These are phyloP conservation scores for Yarrowia bubula DNA, from an alignment of 805 yeast species.

Conservation along the genomic window DNA sequence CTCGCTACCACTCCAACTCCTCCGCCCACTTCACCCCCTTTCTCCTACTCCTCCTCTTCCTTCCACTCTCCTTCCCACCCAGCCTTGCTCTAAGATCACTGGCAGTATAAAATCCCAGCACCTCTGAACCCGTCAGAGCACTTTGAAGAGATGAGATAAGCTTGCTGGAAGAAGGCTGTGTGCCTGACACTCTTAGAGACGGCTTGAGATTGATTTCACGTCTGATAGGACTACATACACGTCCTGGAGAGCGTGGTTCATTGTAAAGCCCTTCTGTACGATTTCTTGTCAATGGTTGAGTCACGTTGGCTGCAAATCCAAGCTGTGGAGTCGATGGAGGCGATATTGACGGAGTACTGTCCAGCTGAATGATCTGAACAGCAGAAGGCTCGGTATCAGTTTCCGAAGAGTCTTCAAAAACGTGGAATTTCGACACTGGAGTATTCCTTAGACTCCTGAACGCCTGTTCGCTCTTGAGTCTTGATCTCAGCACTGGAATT, in stretches of 20 bases:
- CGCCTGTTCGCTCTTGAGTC: not conserved
- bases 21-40: not conserved
- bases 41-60: not conserved
- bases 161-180: not conserved
- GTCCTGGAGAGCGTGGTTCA: not conserved
- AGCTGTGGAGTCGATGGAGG: not conserved
- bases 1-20: not conserved
- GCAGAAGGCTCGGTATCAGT: not conserved
- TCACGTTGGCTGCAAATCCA: slow-evolving; percentile 3
- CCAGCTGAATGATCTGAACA: too few relatives aligned
- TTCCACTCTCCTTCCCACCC: not conserved
- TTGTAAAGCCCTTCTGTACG: not conserved
- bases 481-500: not conserved
- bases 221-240: not conserved
- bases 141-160: not conserved
- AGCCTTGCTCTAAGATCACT: not conserved
- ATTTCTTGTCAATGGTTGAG: not conserved
- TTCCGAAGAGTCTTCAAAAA: not conserved
- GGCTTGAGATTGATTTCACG: not conserved
- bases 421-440: not conserved
- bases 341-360: not conserved
- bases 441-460: too few relatives aligned
- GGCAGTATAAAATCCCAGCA: slow-evolving; percentile 1
- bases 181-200: not conserved
- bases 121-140: not conserved